These are phyloP conservation scores for Globisporangium splendens DNA, from an alignment of 352 stramenopile genomes.

Conservation along the genomic window DNA sequence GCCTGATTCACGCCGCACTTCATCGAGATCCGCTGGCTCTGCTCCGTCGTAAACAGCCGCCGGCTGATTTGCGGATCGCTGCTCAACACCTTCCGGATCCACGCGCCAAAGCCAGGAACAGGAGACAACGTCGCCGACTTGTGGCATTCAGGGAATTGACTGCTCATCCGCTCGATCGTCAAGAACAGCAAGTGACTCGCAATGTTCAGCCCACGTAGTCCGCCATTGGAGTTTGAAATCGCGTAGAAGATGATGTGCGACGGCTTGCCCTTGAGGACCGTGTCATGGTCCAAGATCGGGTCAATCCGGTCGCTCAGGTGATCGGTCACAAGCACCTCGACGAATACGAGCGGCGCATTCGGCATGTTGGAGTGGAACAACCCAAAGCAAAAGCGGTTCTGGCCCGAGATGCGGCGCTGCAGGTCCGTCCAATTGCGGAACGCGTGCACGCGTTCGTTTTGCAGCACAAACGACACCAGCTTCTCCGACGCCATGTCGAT, in stretches of 20 bases:
- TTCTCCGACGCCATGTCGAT: slow-evolving; percentile 77
- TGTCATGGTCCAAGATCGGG: slow-evolving; percentile 55
- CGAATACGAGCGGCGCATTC: slow-evolving; percentile 66
- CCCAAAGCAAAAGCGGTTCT: slow-evolving; percentile 73
- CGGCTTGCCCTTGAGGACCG: slow-evolving; percentile 30
- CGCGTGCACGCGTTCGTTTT: slow-evolving; percentile 75
- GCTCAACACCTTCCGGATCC: slow-evolving; percentile 52
- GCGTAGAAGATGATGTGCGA: slow-evolving; percentile 87
- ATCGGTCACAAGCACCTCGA: slow-evolving; percentile 69
- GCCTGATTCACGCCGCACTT: slow-evolving; percentile 58
- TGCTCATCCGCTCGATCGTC: slow-evolving; percentile 75
- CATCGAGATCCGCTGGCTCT: slow-evolving; percentile 46
- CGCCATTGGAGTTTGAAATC: slow-evolving; percentile 76
- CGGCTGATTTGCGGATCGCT: slow-evolving; percentile 17
- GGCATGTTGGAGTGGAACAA: slow-evolving; percentile 85
- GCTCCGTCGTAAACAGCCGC: slow-evolving; percentile 46
- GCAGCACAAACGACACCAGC: slow-evolving; percentile 59
- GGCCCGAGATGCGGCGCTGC: slow-evolving; percentile 50
- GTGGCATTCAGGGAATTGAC: slow-evolving; percentile 56
- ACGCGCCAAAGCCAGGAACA: slow-evolving; percentile 69
- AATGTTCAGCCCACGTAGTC: slow-evolving; percentile 78
- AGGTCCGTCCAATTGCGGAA: slow-evolving; percentile 70
- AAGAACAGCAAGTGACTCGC: slow-evolving; percentile 81
- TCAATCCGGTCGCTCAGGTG: slow-evolving; percentile 64
- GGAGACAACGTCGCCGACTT: slow-evolving; percentile 74